phyloP scores from a whole-genome alignment of 352 stramenopile species.

The Peronospora tabacina region DNA sequence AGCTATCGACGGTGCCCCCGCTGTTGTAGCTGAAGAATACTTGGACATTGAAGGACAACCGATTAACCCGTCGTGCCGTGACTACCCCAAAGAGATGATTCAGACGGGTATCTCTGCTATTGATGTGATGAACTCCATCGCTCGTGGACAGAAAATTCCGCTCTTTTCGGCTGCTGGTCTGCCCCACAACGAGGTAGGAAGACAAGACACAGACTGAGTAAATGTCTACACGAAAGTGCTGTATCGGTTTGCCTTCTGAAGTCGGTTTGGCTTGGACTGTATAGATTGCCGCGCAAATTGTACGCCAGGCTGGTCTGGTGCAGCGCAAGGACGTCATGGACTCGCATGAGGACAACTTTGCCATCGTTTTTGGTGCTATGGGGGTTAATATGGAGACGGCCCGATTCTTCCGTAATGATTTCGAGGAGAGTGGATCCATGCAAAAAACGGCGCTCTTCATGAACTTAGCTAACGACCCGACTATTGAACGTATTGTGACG shows the following conservation, averaged over 20 bases:
- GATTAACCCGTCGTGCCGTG: constrained; percentile 98
- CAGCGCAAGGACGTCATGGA: constrained; percentile 98
- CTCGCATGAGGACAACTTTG: constrained; percentile 99
- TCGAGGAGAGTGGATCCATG: constrained; percentile 97
- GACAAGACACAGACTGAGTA: too few species aligned
- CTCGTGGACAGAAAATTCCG: constrained; percentile 99
- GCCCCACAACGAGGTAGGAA: constrained; percentile 93
- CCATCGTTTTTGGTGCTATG: constrained; percentile 99
- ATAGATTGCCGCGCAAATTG: constrained; percentile 97
- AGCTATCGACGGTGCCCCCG: constrained; percentile 95
- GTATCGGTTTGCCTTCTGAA: constrained; percentile 3
- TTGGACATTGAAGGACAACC: constrained; percentile 98
- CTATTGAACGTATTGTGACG: constrained; percentile 99
- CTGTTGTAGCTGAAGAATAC: constrained; percentile 97
- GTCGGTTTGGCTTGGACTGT: neutral
- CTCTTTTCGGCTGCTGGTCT: constrained; percentile 98
- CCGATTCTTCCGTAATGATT: constrained; percentile 95
- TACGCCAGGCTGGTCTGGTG: constrained; percentile 96
- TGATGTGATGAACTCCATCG: constrained; percentile 99
- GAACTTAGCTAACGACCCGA: constrained; percentile 99
- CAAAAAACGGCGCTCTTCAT: constrained; percentile 98
- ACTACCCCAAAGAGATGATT: constrained; percentile 99
- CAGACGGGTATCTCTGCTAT: constrained; percentile 99
- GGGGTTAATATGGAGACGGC: constrained; percentile 99
- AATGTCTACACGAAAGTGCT: constrained; percentile 2